Percentiles rank a stretch among this genome's conserved stretches.
Conservation (phyloP, 148 eudicot species). For the Rhododendron mucronatum region DNA sequence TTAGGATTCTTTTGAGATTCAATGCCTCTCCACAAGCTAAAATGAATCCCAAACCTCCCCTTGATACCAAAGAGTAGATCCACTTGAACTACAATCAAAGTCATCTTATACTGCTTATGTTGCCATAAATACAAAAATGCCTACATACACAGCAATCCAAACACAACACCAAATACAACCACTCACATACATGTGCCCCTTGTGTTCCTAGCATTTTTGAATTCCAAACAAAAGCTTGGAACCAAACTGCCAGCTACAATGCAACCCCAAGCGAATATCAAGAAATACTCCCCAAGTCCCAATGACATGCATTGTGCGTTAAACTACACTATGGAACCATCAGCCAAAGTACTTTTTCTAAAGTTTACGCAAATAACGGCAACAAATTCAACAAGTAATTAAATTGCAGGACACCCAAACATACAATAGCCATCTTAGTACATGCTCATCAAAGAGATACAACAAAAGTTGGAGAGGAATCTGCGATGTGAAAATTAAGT, state of each 20-base stretch:
- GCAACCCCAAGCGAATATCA: neutral
- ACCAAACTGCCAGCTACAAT: neutral
- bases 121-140: neutral
- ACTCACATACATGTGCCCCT: too few relatives aligned
- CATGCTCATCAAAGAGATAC: slow-evolving; percentile 13
- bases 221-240: too few relatives aligned
- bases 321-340: neutral
- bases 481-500: neutral
- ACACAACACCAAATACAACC: too few relatives aligned
- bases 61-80: neutral
- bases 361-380: neutral
- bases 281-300: neutral
- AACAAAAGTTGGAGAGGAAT: neutral
- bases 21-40: neutral
- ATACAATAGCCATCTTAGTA: neutral
- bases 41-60: neutral
- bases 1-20: neutral
- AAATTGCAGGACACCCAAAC: slow-evolving; percentile 5
- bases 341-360: neutral
- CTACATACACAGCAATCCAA: too few relatives aligned
- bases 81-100: neutral
- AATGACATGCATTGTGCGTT: neutral
- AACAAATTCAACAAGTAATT: neutral
- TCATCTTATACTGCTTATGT: neutral
- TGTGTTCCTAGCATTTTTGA: too few relatives aligned